Conservation (phyloP, 2,329 filamentous ascomycete species). For the Ophiostoma sp. region DNA sequence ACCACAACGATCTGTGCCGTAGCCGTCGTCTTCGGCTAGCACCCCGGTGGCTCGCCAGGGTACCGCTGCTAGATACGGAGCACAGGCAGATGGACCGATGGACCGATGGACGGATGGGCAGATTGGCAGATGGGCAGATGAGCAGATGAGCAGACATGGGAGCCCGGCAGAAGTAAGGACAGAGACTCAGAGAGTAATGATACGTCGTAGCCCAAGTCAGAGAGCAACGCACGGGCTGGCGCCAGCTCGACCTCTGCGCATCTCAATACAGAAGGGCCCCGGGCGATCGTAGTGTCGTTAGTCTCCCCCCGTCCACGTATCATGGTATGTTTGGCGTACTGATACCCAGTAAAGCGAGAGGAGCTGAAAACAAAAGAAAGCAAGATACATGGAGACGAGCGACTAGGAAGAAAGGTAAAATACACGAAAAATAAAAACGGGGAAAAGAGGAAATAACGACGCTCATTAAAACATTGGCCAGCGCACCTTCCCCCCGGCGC, state of each 20-base stretch:
- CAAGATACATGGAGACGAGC: not conserved
- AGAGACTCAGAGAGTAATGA: not conserved
- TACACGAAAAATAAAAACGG: constrained; percentile 10
- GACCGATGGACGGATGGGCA: no score
- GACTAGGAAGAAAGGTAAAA: constrained; percentile 8
- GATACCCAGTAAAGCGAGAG: no score
- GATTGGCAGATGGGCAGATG: not conserved
- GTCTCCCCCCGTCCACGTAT: not conserved
- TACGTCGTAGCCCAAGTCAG: no score
- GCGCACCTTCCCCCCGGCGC: not conserved
- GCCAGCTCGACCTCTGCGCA: not conserved
- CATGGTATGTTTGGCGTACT: no score
- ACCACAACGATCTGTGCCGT: no score
- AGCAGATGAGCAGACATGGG: constrained; percentile 10
- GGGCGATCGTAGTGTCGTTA: constrained; percentile 5
- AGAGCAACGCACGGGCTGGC: not conserved
- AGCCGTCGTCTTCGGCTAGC: no score
- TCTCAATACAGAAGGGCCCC: not conserved
- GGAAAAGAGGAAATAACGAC: constrained; percentile 12
- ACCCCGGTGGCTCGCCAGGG: not conserved
- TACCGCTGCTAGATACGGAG: constrained; percentile 2
- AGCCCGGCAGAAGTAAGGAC: not conserved
- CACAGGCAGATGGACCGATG: not conserved
- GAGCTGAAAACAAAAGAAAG: not conserved
- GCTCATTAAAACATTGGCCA: constrained; percentile 9